Conservation (phyloP, 148 eudicot genomes). For the Polygonum aviculare region DNA sequence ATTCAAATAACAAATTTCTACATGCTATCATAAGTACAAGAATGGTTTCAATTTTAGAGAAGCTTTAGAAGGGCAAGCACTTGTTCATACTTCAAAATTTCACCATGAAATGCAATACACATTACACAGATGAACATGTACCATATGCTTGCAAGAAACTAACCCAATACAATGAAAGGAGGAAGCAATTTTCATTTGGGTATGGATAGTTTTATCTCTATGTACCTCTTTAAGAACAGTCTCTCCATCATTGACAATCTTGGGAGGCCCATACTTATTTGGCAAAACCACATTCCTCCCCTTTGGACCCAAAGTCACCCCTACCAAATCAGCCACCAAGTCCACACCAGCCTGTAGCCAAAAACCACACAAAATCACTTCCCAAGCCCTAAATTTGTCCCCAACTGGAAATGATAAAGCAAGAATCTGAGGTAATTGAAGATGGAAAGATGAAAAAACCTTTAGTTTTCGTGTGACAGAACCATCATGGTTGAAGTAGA, state of each 20-base stretch:
- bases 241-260: conserved; percentile 95
- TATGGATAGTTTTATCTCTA: background rate
- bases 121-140: too few relatives aligned
- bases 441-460: conserved; percentile 24
- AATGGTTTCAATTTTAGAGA: background rate
- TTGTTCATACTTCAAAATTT: background rate
- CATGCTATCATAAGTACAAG: background rate
- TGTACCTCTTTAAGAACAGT: conserved; percentile 85
- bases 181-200: background rate
- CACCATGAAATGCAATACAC: background rate
- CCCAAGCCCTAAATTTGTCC: background rate
- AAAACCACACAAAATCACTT: background rate
- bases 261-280: conserved; percentile 94
- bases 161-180: background rate
- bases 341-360: conserved; percentile 71
- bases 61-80: background rate
- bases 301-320: conserved; percentile 92
- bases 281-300: conserved; percentile 91
- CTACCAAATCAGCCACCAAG: conserved; percentile 76
- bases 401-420: background rate
- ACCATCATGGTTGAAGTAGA: conserved; percentile 82
- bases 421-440: background rate
- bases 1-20: background rate
- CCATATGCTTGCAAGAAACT: background rate
- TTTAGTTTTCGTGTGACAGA: conserved; percentile 68